Base-by-base conservation (phyloP, 345 rosid genomes). In the Eucalyptus globulus region DNA sequence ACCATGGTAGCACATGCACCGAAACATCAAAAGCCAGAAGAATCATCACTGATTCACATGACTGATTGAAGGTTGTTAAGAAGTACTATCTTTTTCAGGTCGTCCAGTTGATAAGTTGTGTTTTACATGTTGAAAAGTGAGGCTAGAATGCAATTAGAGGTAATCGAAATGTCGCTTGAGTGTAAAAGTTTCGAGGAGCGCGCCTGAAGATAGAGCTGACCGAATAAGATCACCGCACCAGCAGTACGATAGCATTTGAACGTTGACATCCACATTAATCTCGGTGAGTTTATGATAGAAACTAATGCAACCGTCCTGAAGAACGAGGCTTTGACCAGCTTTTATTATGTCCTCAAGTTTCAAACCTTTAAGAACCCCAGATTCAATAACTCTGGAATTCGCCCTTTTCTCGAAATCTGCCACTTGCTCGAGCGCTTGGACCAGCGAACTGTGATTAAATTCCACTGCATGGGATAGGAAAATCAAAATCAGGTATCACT, bases 191-290 rank as follows among this genome's bases (percentile, higher is more conserved):
- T 40, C 7, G 9, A 11, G n/a, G 86, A 87, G 54, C 89, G 86
- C 93, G 92, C 99, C 97, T 90, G 98, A 93, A 90, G 91, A 91
- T 65, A 97, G 97, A 87, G 97, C 94, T 81, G 97, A 93, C 86
- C 96, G 94, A 90, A 98, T 97, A 89, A 98, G 99, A 90, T 96
- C 98, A 88, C 93, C 98, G 88, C 98, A 97, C 99, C 99, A 98
- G 92, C 99, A 98, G 90, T 96, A 97, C 13, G 99, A 98, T 87
- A 97, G 95, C 58, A 98, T 91, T 58, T 97, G 97, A 90, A 95
- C 90, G 56, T 94, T 90, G 45, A 95, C 94, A 90, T 93, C 94
- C 91, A 94, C 86, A 60, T 94, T 94, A 88, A 91, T 92, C 90
- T 92, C 90, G 37, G 93, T 87, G 87, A 96, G 90, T 89, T 93